Percentiles rank a stretch among this genome's conserved stretches.
These are phyloP conservation scores for Solanum hybrid DNA, from an alignment of 305 asterid species.

Conservation along the genomic window DNA sequence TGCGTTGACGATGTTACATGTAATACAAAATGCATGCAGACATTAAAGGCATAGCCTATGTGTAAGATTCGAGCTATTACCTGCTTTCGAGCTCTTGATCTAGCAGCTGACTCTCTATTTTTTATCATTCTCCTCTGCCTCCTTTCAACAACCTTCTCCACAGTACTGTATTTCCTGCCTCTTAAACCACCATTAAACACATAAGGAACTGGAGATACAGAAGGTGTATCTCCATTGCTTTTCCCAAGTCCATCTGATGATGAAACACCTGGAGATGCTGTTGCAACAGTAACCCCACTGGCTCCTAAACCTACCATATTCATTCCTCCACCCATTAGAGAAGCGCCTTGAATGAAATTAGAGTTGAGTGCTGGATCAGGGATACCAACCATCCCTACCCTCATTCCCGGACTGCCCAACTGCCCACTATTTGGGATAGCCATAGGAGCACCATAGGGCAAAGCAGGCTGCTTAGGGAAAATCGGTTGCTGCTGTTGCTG, in stretches of 20 bases:
- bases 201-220: conserved; percentile 74
- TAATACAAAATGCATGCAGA: background rate
- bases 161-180: conserved; percentile 59
- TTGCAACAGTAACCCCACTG: conserved; percentile 31
- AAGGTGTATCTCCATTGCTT: conserved; percentile 65
- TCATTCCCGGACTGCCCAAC: conserved; percentile 41
- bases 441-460: conserved; percentile 50
- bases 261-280: conserved; percentile 63
- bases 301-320: conserved; percentile 58
- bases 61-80: conserved; percentile 20
- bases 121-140: conserved; percentile 91
- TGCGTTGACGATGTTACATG: background rate
- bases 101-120: conserved; percentile 95
- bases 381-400: conserved; percentile 43
- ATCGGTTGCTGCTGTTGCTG: conserved; percentile 21
- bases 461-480: conserved; percentile 55
- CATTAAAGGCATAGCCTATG: background rate
- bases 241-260: conserved; percentile 62
- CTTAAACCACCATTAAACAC: conserved; percentile 59
- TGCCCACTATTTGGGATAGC: conserved; percentile 38
- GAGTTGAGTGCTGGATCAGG: conserved; percentile 35
- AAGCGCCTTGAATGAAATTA: conserved; percentile 29
- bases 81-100: conserved; percentile 99
- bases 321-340: conserved; percentile 36
- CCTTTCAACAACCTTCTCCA: conserved; percentile 94